Base-by-base conservation (phyloP, 2,329 filamentous ascomycete genomes). In the Hymenoscyphus fructigenus region DNA sequence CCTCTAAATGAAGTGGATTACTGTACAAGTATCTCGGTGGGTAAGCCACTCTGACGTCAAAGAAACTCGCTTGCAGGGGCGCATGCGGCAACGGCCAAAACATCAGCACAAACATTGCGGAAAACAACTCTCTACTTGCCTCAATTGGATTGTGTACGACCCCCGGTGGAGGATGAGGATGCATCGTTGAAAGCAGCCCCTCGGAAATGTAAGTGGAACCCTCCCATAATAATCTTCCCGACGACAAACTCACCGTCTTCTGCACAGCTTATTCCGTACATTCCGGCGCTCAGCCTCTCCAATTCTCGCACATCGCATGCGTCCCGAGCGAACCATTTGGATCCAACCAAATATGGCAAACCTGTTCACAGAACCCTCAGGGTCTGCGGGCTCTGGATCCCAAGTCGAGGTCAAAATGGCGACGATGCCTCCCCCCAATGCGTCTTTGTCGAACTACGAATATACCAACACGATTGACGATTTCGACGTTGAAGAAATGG, bases 401-500 rank as follows among this genome's bases (percentile, higher is more conserved):
- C 38, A 44, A n/a, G 14, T 58, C 23, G 14, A 34, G 32, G n/a
- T 20, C 56, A 38, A 34, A 32, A 53, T 36, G 44, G 26, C 38
- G 26, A 60, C 14, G 12, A 53, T 20, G n/a, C 28, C 59, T 6
- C 29, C 26, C 28, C 14, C 38, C 14, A 36, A 50, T 20, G 17
- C 57, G 10, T 9, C 47, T 9, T 26, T 26, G 7, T 53, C 20
- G 47, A 53, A 12, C 7, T 14, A 15, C 38, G 63, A 69, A 60
- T 56, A 59, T 14, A 57, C 64, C 41, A 62, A 64, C 47, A 66
- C 69, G n/a, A 23, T 63, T 5, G 65, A 64, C 15, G 68, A 70
- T 14, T 53, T 20, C 55, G 69, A 71, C 10, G 41, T 57, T 29
- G 72, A 72, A 44, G 68, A 64, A 44, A 71, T 72, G 64, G 55